These are phyloP conservation scores for Pythium rishiriense DNA, from an alignment of 352 stramenopile genomes.

Conservation along the genomic window DNA sequence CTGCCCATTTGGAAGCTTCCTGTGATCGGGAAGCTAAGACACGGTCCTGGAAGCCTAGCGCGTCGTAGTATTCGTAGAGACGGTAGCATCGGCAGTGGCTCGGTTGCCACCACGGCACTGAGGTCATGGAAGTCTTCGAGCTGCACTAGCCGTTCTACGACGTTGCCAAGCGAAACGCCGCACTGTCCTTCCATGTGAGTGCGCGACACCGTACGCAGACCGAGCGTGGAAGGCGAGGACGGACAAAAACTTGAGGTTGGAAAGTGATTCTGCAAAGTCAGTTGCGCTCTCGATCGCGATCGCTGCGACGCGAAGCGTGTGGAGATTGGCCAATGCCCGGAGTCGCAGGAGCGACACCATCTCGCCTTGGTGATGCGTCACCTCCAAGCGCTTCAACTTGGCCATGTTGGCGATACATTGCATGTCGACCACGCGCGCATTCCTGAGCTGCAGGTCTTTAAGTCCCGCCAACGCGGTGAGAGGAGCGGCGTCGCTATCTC, in stretches of 20 bases:
- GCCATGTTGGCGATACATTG: background rate
- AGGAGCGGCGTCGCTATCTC: background rate
- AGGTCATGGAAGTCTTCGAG: too few relatives aligned
- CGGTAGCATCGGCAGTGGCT: too few relatives aligned
- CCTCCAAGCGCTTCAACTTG: background rate
- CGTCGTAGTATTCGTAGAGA: too few relatives aligned
- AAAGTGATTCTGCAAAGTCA: background rate
- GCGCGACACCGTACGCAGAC: background rate
- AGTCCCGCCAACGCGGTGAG: background rate
- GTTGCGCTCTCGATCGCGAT: background rate
- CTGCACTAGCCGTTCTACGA: background rate
- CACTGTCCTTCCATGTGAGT: background rate
- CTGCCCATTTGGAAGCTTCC: too few relatives aligned
- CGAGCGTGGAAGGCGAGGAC: background rate
- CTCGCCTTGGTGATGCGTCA: background rate
- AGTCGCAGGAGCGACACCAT: background rate
- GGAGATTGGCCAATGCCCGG: background rate
- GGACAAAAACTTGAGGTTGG: background rate
- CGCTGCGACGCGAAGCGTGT: background rate
- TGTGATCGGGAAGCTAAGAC: too few relatives aligned
- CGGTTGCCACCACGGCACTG: too few relatives aligned
- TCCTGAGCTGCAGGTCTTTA: background rate
- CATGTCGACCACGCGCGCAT: background rate
- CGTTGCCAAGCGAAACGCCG: background rate
- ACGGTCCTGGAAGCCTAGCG: too few relatives aligned